Evolutionary conservation across 2,329 filamentous ascomycete genomes (phyloP).

Genomic region (Pyrenophora tritici-repentis): DNA sequence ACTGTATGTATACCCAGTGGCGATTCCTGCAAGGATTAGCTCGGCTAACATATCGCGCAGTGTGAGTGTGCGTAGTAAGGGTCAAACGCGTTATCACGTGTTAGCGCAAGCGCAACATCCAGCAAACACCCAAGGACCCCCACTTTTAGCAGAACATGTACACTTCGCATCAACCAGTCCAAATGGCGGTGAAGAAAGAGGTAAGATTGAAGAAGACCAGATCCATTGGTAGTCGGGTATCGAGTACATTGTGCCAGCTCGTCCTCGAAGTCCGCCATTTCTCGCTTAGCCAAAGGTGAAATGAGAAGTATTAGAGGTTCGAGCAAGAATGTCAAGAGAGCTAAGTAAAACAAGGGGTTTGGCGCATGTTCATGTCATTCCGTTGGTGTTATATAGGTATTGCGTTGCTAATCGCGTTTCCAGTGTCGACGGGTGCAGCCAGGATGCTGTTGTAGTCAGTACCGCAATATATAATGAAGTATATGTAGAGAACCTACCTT

Average conservation of each 20-base stretch:
- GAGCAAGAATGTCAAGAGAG: not conserved
- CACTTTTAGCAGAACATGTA: not conserved
- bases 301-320: not conserved
- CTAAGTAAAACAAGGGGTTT: not conserved
- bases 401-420: conserved; percentile 55
- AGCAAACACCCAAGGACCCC: not conserved
- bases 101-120: conserved; percentile 3
- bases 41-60: too few relatives aligned
- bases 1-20: too few relatives aligned
- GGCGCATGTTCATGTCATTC: too few relatives aligned
- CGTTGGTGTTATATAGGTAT: conserved; percentile 49
- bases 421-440: conserved; percentile 58
- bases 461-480: not conserved
- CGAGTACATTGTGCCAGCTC: conserved; percentile 2
- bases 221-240: conserved; percentile 2
- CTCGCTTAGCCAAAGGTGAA: not conserved
- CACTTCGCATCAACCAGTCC: not conserved
- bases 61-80: not conserved
- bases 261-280: not conserved
- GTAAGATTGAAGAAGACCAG: too few relatives aligned
- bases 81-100: conserved; percentile 5
- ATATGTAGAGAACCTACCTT: conserved; percentile 48
- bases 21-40: too few relatives aligned
- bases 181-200: conserved; percentile 20
- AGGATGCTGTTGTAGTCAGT: conserved; percentile 52